Evolutionary conservation across 129 eudicot genomes (phyloP), one percentile per base, ranked within the genome.

Genomic region (Calendula officinalis): DNA sequence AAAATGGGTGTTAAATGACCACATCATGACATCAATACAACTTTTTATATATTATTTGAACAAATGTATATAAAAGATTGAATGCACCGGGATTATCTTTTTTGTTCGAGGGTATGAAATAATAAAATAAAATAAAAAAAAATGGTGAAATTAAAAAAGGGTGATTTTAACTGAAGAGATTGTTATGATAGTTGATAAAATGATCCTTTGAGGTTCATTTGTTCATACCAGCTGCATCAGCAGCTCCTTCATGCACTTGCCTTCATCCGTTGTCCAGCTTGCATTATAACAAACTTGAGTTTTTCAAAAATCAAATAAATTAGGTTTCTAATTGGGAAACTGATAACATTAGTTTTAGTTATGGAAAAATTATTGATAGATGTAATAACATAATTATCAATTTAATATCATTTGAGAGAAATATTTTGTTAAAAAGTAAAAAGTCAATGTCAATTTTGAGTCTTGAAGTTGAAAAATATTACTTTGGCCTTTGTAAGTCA

Each of bases 151-250:
- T 62, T 22, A 3, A 17, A 49, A 16, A 49, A 15, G 6, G 30
- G 12, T n/a, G 13, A 7, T 10, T 3, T 68, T 66, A 74, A 17
- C 65, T 74, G 60, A 74, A 74, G n/a, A 74, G 73, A 60, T 74
- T 36, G 73, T 62, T 74, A 48, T 74, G 73, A 65, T 74, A 72
- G 68, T 50, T 74, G 73, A 74, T 74, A 62, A 74, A 74, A 66
- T 74, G 78, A 43, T 74, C 78, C 60, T 67, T 56, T 3, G 78
- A 66, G 78, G 78, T 70, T 79, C 76, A 85, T 63, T 81, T 80
- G 80, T 86, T 89, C 84, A 77, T 76, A 42, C 86, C 90, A 14
- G 78, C 89, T 22, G 95, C 77, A 61, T 90, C 97, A 39, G 62
- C 81, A 3, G 86, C 90, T 17, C 81, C 86, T 62, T 81, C 30